A percentile compares a stretch with the other conserved stretches of the same genome.
These are phyloP conservation scores for Debaryomyces maramus DNA, from an alignment of 805 yeast genomes.

Conservation along the genomic window DNA sequence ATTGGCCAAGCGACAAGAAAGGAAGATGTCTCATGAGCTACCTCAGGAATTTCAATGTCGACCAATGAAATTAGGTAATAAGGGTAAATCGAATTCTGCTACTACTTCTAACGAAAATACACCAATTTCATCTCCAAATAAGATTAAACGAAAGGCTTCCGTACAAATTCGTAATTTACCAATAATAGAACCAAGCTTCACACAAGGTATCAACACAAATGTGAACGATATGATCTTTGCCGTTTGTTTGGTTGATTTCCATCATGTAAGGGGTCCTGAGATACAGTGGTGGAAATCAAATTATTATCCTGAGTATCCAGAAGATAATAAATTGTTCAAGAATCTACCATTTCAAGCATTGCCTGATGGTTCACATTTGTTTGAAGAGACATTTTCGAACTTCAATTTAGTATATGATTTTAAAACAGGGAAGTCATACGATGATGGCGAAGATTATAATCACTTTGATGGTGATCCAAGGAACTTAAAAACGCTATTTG, in stretches of 20 bases:
- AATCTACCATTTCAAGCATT: slow-evolving; percentile 90
- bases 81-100: slow-evolving; percentile 9
- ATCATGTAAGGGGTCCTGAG: slow-evolving; percentile 91
- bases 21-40: slow-evolving; percentile 6
- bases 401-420: slow-evolving; percentile 80
- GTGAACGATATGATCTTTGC: slow-evolving; percentile 62
- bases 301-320: slow-evolving; percentile 32
- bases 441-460: slow-evolving; percentile 36
- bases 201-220: slow-evolving; percentile 10
- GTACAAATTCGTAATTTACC: slow-evolving; percentile 41
- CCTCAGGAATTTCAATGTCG: slow-evolving; percentile 37
- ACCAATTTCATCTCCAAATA: background rate
- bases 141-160: slow-evolving; percentile 15
- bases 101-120: slow-evolving; percentile 7
- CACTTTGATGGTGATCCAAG: slow-evolving; percentile 39
- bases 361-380: slow-evolving; percentile 94
- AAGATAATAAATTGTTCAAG: slow-evolving; percentile 63
- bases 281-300: slow-evolving; percentile 81
- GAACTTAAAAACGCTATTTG: slow-evolving; percentile 72
- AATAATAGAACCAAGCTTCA: slow-evolving; percentile 17
- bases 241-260: slow-evolving; percentile 87
- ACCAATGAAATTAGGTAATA: slow-evolving; percentile 33
- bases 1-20: slow-evolving; percentile 25
- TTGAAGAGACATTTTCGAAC: slow-evolving; percentile 89
- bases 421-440: slow-evolving; percentile 45